Base-by-base conservation (phyloP, 202 grass and related monocot genomes). In the Setaria italica region DNA sequence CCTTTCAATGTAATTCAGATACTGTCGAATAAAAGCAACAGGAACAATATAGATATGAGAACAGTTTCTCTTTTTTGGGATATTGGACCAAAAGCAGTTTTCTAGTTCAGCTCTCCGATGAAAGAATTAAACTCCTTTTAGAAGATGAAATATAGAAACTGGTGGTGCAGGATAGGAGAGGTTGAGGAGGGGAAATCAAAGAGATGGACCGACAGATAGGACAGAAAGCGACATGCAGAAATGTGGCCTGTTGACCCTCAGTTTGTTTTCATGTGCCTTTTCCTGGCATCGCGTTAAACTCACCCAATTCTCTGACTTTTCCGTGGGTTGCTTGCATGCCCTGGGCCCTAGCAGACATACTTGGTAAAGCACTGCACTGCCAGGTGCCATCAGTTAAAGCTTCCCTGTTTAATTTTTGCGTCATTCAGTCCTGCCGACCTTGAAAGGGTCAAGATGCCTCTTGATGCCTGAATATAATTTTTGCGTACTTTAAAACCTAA, bases 171-270 rank as follows among this genome's bases (percentile, higher is more conserved):
- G 48, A 73, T 55, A 57, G 3, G 33, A 14, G 67, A 39, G 0
- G 25, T 41, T 41, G 32, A 11, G 50, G 16, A 60, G 75, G 75
- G 60, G 41, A 78, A 78, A 78, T 33, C 76, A 48, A 78, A 30
- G 57, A 20, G 53, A 35, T 54, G 29, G 19, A 19, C 32, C 56
- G 13, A 64, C 76, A 78, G 57, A 32, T 78, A 33, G 47, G 63
- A 80, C 78, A 64, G 76, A 68, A 80, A 55, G 48, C 13, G 33
- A 67, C 62, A 54, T 68, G 32, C 16, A 16, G 56, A 42, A 35
- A 21, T 59, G 20, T 58, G 12, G 11, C 32, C 21, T 11, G 58
- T 76, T 76, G 74, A 76, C 74, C 57, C 5, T 42, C 53, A 7
- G 4, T 64, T 79, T 64, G 39, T 78, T 49, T 48, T 32, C 21